A percentile compares a stretch with the other conserved stretches of the same genome.
phyloP scores from a whole-genome alignment of 768 basidiomycete species.

The Lactarius akahatsu region DNA sequence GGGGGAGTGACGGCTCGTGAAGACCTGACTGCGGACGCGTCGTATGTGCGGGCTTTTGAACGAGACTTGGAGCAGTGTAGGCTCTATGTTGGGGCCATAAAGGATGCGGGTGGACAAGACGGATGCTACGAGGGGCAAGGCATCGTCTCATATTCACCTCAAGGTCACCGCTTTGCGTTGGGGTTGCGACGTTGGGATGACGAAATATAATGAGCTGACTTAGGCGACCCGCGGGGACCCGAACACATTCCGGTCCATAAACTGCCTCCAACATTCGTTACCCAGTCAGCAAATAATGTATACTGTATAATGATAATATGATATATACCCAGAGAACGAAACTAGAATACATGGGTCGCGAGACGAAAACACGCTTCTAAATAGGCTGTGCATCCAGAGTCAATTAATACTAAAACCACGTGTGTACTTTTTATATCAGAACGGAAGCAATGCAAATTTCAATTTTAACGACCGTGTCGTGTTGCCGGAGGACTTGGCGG shows the following conservation, averaged over 20 bases:
- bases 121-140: constrained; percentile 5
- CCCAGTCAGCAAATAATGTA: not conserved
- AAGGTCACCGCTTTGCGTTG: not conserved
- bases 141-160: constrained; percentile 24
- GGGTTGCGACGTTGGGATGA: not conserved
- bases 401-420: constrained; percentile 4
- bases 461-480: constrained; percentile 30
- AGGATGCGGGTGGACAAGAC: constrained; percentile 4
- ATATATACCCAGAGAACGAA: not conserved
- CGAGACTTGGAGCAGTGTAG: constrained; percentile 22
- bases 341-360: constrained; percentile 19
- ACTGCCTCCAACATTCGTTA: not conserved
- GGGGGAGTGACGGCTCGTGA: constrained; percentile 1
- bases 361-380: constrained; percentile 1
- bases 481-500: constrained; percentile 22
- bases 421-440: constrained; percentile 21
- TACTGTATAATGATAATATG: constrained; percentile 24
- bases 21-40: not conserved
- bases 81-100: not conserved
- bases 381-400: constrained; percentile 4
- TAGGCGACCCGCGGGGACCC: not conserved
- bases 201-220: not conserved
- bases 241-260: not conserved
- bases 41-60: constrained; percentile 19
- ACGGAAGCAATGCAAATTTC: not conserved